Percentiles rank a stretch among this genome's conserved stretches.
These are phyloP conservation scores for Neoboletus subvelutipes DNA, from an alignment of 768 basidiomycete genomes.

Conservation along the genomic window DNA sequence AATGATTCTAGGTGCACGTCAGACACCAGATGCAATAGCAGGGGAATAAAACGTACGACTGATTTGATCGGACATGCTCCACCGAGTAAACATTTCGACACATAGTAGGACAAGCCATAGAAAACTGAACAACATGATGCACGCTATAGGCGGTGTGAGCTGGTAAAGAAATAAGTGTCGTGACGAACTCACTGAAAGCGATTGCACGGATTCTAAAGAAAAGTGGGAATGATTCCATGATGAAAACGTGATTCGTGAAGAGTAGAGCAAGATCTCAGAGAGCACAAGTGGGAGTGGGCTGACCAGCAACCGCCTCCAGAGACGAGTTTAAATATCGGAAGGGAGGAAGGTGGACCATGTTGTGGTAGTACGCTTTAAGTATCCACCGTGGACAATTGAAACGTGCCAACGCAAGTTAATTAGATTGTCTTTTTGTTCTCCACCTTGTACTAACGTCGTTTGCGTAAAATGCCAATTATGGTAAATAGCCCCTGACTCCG, in stretches of 20 bases:
- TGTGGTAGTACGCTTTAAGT: constrained; percentile 5
- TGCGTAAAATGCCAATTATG: not conserved
- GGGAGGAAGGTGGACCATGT: not conserved
- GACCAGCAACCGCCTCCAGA: constrained; percentile 23
- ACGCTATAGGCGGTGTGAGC: constrained; percentile 32
- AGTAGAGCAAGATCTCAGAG: constrained; percentile 19
- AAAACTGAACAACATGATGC: constrained; percentile 44
- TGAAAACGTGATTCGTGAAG: not conserved
- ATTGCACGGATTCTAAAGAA: constrained; percentile 32
- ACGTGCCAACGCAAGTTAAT: not conserved
- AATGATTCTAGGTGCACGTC: constrained; percentile 32
- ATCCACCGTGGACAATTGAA: constrained; percentile 19
- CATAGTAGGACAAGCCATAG: constrained; percentile 50
- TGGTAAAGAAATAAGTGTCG: not conserved
- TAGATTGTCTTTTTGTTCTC: constrained; percentile 20
- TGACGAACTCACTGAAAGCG: constrained; percentile 28
- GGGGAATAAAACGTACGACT: constrained; percentile 40
- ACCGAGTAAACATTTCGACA: constrained; percentile 45
- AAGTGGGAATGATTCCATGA: constrained; percentile 31
- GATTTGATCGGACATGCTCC: constrained; percentile 43
- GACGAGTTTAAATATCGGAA: constrained; percentile 11
- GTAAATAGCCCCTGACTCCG: constrained; percentile 20
- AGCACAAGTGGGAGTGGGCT: constrained; percentile 4
- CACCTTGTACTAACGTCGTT: not conserved
- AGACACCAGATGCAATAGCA: not conserved